Conservation (phyloP, 2,329 filamentous ascomycete genomes). For the Monilinia fructicola region DNA sequence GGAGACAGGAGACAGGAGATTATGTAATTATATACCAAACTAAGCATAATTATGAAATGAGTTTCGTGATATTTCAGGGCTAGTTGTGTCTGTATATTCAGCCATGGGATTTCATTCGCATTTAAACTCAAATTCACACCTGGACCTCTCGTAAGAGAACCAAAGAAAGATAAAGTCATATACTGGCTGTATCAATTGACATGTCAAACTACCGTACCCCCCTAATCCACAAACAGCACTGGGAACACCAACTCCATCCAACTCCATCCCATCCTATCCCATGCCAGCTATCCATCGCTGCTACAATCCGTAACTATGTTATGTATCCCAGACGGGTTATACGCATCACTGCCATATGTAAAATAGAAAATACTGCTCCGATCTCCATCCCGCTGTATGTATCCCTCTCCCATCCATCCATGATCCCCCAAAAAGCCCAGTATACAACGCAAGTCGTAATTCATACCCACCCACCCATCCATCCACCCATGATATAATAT, state of each 20-base stretch:
- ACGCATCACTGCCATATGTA: conserved; percentile 1
- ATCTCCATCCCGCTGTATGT: neutral
- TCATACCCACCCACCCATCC: conserved; percentile 17
- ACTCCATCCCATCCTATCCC: neutral
- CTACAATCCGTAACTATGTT: neutral
- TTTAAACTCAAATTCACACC: no score
- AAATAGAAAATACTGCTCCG: neutral
- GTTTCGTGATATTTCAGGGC: no score
- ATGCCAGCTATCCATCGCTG: neutral
- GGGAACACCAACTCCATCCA: no score
- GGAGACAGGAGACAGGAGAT: no score
- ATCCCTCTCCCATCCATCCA: neutral
- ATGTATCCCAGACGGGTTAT: neutral
- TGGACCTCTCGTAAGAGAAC: no score
- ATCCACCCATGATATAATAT: conserved; percentile 18
- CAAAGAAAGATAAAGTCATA: no score
- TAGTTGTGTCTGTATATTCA: no score
- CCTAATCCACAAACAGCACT: neutral
- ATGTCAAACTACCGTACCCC: no score
- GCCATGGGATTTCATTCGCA: no score
- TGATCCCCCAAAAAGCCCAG: neutral
- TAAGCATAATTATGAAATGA: no score
- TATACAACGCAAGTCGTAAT: neutral
- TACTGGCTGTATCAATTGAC: no score
- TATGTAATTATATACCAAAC: no score